Base-by-base conservation (phyloP, 768 basidiomycete genomes). In the Leccinum variicolor region DNA sequence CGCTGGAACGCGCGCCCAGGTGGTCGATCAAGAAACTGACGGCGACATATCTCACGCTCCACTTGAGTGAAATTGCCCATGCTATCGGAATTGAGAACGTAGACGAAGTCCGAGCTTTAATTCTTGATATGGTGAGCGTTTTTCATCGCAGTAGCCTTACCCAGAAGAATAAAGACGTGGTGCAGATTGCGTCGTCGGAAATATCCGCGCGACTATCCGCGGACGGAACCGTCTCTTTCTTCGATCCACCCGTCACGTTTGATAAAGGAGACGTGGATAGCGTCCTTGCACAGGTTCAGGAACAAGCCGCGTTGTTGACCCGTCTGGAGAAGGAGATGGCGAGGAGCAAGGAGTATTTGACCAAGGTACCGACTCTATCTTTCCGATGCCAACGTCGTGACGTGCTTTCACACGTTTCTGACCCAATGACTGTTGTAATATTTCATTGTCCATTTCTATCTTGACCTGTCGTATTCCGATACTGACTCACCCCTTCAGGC, bases 11-110 rank as follows among this genome's bases (percentile, higher is more conserved):
- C 15, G 86, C 90, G 0, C 88, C 90, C 0, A 79, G 88, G 19
- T 93, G 92, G 85, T 76, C 83, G 50, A 82, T 94, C 63, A 85
- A 84, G 72, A 89, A 85, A 68, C 82, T 94, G 56, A 94, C 89
- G 0, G 82, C 82, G 52, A 93, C 93, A 2, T 96, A 93, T 64
- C 78, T 92, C 41, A 91, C 89, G 0, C 82, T 93, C 15, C 81
- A 86, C 34, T 73, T 94, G 8, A 72, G 79, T 0, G 90, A 94
- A 61, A 91, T 95, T 51, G 86, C 81, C 3, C 77, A 76, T 15
- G 65, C 70, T 3, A 62, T 79, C 28, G 76, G 73, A 3, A 69
- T 77, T 19, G 75, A 80, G 4, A 77, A 65, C 23, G 78, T 81
- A 50, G 82, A 79, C 14, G 81, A 84, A 47, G 84, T 86, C 11